Conservation (phyloP, 2,329 filamentous ascomycete species). For the Fusarium robinianum region DNA sequence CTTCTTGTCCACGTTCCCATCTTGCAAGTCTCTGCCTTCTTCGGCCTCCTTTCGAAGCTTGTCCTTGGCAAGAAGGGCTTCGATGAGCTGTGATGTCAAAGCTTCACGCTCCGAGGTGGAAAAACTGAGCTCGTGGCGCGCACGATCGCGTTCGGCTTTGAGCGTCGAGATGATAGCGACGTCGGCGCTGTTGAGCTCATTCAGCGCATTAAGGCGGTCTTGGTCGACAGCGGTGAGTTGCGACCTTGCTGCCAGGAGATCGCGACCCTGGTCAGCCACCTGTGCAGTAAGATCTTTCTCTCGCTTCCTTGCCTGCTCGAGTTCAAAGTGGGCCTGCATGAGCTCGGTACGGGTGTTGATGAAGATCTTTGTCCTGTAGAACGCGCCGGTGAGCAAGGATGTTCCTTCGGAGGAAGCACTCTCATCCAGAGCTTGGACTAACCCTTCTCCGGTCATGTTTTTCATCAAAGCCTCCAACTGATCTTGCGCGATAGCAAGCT, state of each 20-base stretch:
- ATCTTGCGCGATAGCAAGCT: constrained; percentile 60
- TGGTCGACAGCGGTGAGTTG: constrained; percentile 60
- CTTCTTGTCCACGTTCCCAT: constrained; percentile 47
- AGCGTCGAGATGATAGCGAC: constrained; percentile 62
- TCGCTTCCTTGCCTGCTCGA: constrained; percentile 50
- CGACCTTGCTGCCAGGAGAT: constrained; percentile 56
- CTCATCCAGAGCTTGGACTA: constrained; percentile 49
- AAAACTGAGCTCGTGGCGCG: constrained; percentile 56
- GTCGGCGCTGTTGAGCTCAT: constrained; percentile 63
- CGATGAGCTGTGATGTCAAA: constrained; percentile 63
- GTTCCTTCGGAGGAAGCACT: constrained; percentile 30
- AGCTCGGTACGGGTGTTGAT: constrained; percentile 56
- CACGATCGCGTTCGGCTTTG: constrained; percentile 59
- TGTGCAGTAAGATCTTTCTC: constrained; percentile 53
- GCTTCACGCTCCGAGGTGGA: constrained; percentile 58
- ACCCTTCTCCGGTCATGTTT: constrained; percentile 59
- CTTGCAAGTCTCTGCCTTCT: constrained; percentile 49
- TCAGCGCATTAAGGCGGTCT: constrained; percentile 58
- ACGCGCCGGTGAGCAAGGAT: constrained; percentile 50
- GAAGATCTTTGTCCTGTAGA: constrained; percentile 58
- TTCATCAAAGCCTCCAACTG: constrained; percentile 60
- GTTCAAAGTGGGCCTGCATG: constrained; percentile 50
- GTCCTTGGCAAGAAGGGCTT: constrained; percentile 64
- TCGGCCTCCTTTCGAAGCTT: constrained; percentile 60
- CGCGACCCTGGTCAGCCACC: constrained; percentile 58